Evolutionary conservation across 2,329 filamentous ascomycete genomes (phyloP).

Genomic region (Acarospora socialis): DNA sequence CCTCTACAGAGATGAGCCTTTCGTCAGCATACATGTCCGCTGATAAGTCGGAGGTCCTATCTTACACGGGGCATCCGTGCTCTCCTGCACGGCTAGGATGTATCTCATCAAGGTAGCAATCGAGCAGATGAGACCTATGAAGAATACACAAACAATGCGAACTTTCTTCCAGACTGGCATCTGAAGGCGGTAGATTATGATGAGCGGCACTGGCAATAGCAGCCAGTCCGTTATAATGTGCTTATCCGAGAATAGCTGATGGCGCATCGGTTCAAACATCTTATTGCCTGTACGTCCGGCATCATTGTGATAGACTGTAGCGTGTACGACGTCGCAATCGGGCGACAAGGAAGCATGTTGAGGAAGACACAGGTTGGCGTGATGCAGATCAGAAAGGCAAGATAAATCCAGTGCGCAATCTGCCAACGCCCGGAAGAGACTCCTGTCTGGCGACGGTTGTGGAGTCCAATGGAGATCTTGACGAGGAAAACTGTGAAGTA

Average conservation of each 20-base stretch:
- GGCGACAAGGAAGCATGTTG: constrained; percentile 1
- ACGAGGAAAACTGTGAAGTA: no score
- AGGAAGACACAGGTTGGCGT: neutral
- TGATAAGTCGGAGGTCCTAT: no score
- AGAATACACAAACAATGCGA: constrained; percentile 1
- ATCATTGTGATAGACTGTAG: constrained; percentile 1
- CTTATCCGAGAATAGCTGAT: neutral
- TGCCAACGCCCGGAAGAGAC: no score
- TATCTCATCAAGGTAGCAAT: neutral
- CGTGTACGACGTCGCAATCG: neutral
- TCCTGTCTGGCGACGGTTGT: no score
- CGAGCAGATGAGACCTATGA: neutral
- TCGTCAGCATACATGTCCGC: no score
- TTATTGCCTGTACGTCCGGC: constrained; percentile 1
- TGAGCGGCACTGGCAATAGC: neutral
- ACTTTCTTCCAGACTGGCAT: constrained; percentile 1
- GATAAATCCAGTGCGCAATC: no score
- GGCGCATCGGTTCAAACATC: neutral
- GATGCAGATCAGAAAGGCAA: neutral
- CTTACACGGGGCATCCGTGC: no score
- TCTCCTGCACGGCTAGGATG: no score
- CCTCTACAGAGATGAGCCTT: no score
- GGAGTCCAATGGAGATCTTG: no score
- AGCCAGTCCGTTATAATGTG: constrained; percentile 6
- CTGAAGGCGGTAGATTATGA: constrained; percentile 1